Evolutionary conservation across 345 rosid species (phyloP).

Genomic region (Acer saccharum): DNA sequence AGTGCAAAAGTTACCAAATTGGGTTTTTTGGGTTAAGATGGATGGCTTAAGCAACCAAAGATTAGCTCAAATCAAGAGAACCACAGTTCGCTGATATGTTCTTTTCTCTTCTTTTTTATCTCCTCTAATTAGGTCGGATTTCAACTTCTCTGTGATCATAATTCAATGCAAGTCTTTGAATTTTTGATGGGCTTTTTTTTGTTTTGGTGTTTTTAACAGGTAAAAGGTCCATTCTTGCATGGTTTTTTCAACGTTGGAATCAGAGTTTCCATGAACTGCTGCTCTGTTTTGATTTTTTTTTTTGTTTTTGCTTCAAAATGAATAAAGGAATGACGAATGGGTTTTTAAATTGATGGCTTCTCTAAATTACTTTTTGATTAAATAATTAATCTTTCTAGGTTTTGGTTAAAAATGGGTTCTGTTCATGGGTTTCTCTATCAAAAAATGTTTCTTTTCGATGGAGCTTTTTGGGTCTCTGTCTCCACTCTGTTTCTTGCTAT

Average conservation of each 20-base stretch:
- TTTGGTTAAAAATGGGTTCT: constrained; percentile 39
- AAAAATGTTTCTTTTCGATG: constrained; percentile 35
- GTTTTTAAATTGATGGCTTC: too few relatives aligned
- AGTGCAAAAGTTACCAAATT: too few relatives aligned
- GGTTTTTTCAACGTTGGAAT: constrained; percentile 47
- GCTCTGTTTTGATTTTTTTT: constrained; percentile 22
- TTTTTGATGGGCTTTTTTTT: constrained; percentile 25
- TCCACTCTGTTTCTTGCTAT: constrained; percentile 43
- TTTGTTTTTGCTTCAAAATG: constrained; percentile 41
- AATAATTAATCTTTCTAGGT: constrained; percentile 20
- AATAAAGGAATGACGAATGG: constrained; percentile 31
- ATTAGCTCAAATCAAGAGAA: constrained; percentile 29
- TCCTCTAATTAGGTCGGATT: constrained; percentile 55
- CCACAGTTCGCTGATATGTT: constrained; percentile 57
- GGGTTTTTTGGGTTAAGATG: too few relatives aligned
- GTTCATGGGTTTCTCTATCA: constrained; percentile 23
- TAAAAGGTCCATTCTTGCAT: constrained; percentile 56
- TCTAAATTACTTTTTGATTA: background rate
- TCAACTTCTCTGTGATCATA: constrained; percentile 42
- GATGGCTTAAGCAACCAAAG: constrained; percentile 17
- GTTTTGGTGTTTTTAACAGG: constrained; percentile 36
- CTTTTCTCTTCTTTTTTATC: constrained; percentile 47
- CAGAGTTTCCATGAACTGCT: constrained; percentile 31
- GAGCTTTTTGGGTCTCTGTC: constrained; percentile 47
- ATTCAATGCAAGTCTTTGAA: constrained; percentile 25